Evolutionary conservation across 225 moss, liverwort and hornwort species (phyloP).

Genomic region (Pseudisothecium myosuroides): DNA sequence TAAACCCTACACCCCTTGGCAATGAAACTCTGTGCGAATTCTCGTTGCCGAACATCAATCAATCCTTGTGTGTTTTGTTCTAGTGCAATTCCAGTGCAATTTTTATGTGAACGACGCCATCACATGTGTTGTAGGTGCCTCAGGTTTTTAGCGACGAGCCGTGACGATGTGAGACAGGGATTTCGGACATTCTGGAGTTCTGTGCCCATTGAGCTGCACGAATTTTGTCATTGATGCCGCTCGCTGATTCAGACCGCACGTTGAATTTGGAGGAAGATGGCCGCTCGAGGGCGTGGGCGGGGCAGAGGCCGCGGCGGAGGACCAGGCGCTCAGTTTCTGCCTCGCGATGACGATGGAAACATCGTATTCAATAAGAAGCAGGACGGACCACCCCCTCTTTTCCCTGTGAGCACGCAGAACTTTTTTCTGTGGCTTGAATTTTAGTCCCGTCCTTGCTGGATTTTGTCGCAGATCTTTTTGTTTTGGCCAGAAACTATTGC

Average conservation of each 20-base stretch:
- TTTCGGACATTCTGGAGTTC: background rate
- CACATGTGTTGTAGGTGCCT: background rate
- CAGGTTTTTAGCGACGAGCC: background rate
- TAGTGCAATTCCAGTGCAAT: background rate
- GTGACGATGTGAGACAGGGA: background rate
- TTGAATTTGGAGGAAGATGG: background rate
- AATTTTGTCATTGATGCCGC: background rate
- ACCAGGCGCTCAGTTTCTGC: conserved; percentile 10
- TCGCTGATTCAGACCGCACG: background rate
- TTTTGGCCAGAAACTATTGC: background rate
- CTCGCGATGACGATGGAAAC: conserved; percentile 35
- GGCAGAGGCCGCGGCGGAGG: conserved; percentile 24
- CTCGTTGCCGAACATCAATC: background rate
- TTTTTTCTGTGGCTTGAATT: background rate
- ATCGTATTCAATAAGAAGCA: conserved; percentile 32
- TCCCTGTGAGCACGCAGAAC: conserved; percentile 14
- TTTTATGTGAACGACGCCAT: background rate
- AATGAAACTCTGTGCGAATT: background rate
- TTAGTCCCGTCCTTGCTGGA: background rate
- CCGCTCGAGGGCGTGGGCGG: conserved; percentile 26
- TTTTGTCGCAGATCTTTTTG: background rate
- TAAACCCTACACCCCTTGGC: background rate
- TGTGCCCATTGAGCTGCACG: background rate
- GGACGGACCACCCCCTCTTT: conserved; percentile 42
- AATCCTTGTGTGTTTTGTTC: background rate